Evolutionary conservation across 306 rosid species (phyloP), one percentile per base, ranked within the genome.

Genomic region (Malus sieversii): DNA sequence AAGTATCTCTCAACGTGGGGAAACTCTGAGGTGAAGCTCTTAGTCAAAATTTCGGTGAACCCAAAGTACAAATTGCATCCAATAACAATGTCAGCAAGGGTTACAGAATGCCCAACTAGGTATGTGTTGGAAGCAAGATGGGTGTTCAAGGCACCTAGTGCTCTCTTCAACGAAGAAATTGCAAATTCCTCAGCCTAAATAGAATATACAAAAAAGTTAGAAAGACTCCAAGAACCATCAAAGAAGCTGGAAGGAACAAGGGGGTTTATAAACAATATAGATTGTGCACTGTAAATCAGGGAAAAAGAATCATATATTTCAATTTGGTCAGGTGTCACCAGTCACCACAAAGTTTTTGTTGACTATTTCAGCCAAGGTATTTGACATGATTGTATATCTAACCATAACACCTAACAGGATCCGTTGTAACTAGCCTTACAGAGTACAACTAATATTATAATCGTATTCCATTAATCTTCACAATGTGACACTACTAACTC

Each of bases 1-100:
- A 94, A 94, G 87, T 91, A 88, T 80, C 98, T 86, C 81, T 94
- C 98, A 53, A 91, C 96, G 60, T 91, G 96, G 74, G 96, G 97
- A 73, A 91, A 93, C 86, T 89, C 97, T 8, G 93, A 85, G 70
- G 98, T 85, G 88, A 88, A 83, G 81, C 86, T 93, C 86, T 91
- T 89, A 1, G 89, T 78, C 68, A 89, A 32, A 53, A 88, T 18
- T 5, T 1, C 12, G 11, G 76, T 6, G 82, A 86, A 86, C 40
- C 98, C 97, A 0, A 20, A 0, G 27, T 19, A 75, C 83, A 93
- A 80, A 74, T 81, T 86, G 83, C 87, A 77, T 4, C 84, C 87
- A 70, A 75, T 2, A 29, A 91, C 30, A 33, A 93, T 88, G 84
- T 93, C 98, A 33, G 96, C 97, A 51, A 93, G 91, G 30, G 97